Percentiles rank a stretch among this genome's conserved stretches.
Evolutionary conservation across 768 basidiomycete species (phyloP).

Genomic region (Naematelia aurantialba): DNA sequence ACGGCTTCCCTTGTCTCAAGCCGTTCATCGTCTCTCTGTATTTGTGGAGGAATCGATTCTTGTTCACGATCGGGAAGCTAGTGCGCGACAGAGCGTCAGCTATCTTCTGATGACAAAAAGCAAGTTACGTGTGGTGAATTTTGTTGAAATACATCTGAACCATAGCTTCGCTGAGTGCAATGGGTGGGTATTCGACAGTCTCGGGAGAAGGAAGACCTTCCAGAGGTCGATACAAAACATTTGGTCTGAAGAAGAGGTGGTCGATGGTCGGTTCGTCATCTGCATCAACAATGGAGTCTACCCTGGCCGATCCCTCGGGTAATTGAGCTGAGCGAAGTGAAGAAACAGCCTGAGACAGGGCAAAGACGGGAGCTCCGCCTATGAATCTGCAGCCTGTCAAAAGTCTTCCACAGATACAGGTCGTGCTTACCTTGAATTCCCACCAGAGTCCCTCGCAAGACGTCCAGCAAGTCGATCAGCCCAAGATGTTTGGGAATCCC

Average conservation of each 20-base stretch:
- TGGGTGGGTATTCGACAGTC: conserved; percentile 3
- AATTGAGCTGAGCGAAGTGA: neutral
- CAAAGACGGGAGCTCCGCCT: neutral
- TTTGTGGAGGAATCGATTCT: neutral
- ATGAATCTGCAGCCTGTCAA: neutral
- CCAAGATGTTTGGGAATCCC: neutral
- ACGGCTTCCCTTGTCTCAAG: conserved; percentile 3
- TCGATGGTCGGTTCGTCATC: neutral
- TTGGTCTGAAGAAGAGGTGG: neutral
- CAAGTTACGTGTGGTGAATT: conserved; percentile 11
- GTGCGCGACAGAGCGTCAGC: neutral
- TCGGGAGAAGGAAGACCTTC: conserved; percentile 2
- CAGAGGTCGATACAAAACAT: neutral
- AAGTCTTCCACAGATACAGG: neutral
- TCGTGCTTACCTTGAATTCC: conserved; percentile 6
- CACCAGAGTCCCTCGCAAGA: conserved; percentile 1
- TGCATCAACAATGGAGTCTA: neutral
- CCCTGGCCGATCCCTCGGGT: neutral
- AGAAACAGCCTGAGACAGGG: neutral
- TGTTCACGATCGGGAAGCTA: neutral
- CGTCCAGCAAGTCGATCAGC: conserved; percentile 4
- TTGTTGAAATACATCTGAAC: conserved; percentile 9
- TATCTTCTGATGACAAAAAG: no score
- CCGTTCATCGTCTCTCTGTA: conserved; percentile 1
- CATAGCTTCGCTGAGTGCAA: neutral